Base-by-base conservation (phyloP, 805 yeast species). In the Wickerhamiella brachini region DNA sequence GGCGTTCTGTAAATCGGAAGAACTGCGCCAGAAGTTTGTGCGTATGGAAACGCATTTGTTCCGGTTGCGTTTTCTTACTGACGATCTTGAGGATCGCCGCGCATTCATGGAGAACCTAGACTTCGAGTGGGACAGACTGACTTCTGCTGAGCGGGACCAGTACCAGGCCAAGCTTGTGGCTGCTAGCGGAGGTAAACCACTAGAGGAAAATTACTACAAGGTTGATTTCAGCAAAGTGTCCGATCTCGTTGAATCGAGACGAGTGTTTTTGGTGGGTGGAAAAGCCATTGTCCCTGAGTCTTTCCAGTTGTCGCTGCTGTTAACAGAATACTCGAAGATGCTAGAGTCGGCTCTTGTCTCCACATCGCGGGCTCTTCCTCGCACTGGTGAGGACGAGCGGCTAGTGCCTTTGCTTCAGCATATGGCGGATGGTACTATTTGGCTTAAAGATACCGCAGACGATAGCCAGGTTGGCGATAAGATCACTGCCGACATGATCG, bases 311-410 rank as follows among this genome's bases (percentile, higher is more conserved):
- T 79, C 80, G 51, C 68, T 90, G 49, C 69, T 93, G 29, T 68
- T 83, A 0, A 75, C 72, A 43, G 95, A 87, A 62, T 90, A 82
- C 64, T 69, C 78, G 37, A 73, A 70, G 41, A 65, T 69, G 51
- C 68, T 89, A 49, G 63, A 65, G 2, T 62, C 66, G 17, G 77
- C 79, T 20, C 70, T 93, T 56, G 67, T 79, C 21, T 68, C 72
- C 46, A 85, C 97, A 0, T 80, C 87, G 59, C 84, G 83, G 62
- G 76, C 84, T 20, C 69, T 88, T 50, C 94, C 95, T 6, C 74
- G 89, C 10, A 70, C 90, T 51, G 95, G 88, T 62, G 97, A 90
- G 68, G 96, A 88, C 62, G 94, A 88, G 63, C 73, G 99, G 52
- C 68, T 93, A 45, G 69, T 88, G 49, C 97, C 97, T 0, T 79